Evolutionary conservation across 371 early-diverging fungal genomes (phyloP).

Genomic region (Lichtheimia corymbifera): DNA sequence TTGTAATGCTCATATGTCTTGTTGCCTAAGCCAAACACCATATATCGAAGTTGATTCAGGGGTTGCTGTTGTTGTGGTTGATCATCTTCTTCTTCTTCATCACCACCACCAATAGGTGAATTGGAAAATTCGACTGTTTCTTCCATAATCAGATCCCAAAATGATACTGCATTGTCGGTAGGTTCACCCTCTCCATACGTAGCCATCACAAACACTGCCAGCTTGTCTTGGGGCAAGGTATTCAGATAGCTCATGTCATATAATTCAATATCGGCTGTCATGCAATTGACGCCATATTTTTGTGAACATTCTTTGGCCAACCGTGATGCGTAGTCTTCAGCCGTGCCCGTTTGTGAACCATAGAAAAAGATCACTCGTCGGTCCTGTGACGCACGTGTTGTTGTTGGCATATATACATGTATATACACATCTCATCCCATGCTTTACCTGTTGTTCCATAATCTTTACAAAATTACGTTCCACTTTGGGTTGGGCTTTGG

Average conservation of each 20-base stretch:
- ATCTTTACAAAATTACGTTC: conserved; percentile 66
- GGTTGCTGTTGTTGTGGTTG: conserved; percentile 46
- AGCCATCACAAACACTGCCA: conserved; percentile 84
- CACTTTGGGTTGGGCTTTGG: conserved; percentile 13
- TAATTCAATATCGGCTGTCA: conserved; percentile 86
- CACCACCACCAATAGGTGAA: conserved; percentile 15
- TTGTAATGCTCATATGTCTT: conserved; percentile 97
- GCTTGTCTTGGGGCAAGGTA: conserved; percentile 57
- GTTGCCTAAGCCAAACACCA: conserved; percentile 95
- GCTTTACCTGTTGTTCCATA: conserved; percentile 56
- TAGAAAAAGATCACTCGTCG: conserved; percentile 81
- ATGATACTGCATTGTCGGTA: conserved; percentile 91
- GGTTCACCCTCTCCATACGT: conserved; percentile 94
- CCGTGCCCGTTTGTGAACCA: conserved; percentile 97
- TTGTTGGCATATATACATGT: not conserved
- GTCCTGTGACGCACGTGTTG: conserved; percentile 34
- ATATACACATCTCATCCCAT: conserved; percentile 6
- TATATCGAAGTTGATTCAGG: conserved; percentile 67
- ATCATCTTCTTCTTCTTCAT: too few species aligned
- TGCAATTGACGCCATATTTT: conserved; percentile 70
- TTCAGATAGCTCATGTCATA: conserved; percentile 82
- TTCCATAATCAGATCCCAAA: conserved; percentile 77
- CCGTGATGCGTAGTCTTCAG: conserved; percentile 92
- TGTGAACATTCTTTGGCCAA: conserved; percentile 81
- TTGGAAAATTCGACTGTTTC: conserved; percentile 71